Evolutionary conservation across 2,329 filamentous ascomycete genomes (phyloP).

Genomic region (Scedosporium apiospermum): DNA sequence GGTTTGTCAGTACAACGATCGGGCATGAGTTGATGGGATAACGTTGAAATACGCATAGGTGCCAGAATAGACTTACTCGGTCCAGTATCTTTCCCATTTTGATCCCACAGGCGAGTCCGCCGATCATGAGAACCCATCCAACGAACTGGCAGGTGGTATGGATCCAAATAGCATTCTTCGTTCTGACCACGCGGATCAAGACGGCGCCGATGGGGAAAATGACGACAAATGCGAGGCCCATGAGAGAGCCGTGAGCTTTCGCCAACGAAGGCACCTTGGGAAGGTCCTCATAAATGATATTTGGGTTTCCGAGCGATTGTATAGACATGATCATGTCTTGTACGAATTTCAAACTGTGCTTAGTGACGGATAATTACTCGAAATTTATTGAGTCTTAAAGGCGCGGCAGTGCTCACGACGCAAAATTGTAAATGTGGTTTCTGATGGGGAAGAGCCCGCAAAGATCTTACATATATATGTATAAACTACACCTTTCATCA

Average conservation of each 20-base stretch:
- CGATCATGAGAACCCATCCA: conserved; percentile 47
- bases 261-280: background rate
- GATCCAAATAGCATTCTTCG: conserved; percentile 31
- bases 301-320: background rate
- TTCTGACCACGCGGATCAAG: conserved; percentile 48
- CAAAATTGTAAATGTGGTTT: no score
- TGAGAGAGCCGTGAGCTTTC: conserved; percentile 45
- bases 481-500: no score
- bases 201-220: conserved; percentile 52
- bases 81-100: conserved; percentile 29
- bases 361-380: background rate
- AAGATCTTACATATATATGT: no score
- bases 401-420: no score
- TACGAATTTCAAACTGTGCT: no score
- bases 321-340: background rate
- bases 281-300: conserved; percentile 1
- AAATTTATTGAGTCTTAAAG: no score
- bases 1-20: conserved; percentile 8
- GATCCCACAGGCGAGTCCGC: conserved; percentile 48
- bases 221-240: conserved; percentile 48
- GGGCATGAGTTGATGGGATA: no score
- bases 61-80: conserved; percentile 27
- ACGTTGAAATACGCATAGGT: no score
- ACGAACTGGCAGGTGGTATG: conserved; percentile 48
- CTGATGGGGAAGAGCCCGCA: no score